phyloP scores from a whole-genome alignment of 257 asterid species.

The Coffea canephora region DNA sequence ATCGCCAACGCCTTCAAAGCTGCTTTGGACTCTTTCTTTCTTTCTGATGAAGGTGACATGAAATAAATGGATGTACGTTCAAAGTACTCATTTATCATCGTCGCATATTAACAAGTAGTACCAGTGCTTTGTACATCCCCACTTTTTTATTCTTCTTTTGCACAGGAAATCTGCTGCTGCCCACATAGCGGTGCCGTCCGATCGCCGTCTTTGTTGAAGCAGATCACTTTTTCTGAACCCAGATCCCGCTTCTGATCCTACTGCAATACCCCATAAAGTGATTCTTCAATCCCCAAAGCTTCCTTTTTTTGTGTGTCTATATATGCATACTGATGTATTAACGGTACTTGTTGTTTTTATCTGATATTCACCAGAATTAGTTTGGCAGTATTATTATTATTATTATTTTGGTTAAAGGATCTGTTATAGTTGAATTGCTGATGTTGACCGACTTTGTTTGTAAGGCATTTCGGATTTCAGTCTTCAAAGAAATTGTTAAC shows the following conservation, averaged over 20 bases:
- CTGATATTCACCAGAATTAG: not conserved
- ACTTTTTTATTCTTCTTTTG: not conserved
- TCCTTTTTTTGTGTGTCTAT: not conserved
- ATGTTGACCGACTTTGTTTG: not conserved
- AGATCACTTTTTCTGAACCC: conserved; percentile 10
- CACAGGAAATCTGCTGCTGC: conserved; percentile 6
- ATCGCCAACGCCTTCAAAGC: no score
- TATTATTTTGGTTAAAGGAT: not conserved
- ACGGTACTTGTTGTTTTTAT: not conserved
- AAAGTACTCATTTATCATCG: no score
- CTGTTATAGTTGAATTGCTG: not conserved
- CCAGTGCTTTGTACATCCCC: not conserved
- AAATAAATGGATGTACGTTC: no score
- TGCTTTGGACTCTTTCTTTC: not conserved
- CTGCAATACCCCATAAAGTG: not conserved
- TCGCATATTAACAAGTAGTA: not conserved
- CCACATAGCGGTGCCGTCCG: not conserved
- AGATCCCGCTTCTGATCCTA: conserved; percentile 11
- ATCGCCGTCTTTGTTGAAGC: not conserved
- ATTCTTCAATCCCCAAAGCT: not conserved
- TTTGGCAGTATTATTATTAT: not conserved
- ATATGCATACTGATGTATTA: not conserved
- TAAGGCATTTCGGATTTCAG: not conserved
- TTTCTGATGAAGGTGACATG: not conserved
- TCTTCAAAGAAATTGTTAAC: not conserved